phyloP scores from a whole-genome alignment of 1,284 basidiomycete species.

The Vanrija pseudolonga region DNA sequence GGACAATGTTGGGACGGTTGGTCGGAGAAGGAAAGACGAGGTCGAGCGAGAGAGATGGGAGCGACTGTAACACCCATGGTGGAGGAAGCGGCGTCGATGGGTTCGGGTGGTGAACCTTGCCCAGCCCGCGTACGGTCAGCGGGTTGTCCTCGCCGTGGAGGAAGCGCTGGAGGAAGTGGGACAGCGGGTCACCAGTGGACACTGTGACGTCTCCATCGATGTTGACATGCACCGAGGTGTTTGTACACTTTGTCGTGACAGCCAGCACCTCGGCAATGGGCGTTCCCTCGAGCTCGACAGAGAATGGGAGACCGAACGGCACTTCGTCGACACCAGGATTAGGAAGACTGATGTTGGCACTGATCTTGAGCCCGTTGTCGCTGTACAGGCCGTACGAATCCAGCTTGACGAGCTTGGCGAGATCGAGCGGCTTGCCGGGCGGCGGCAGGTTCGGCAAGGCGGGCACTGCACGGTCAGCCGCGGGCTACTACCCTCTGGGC shows the following conservation, averaged over 20 bases:
- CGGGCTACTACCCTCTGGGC: no score
- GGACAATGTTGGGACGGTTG: conserved; percentile 41
- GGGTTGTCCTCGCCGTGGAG: conserved; percentile 38
- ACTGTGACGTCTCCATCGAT: conserved; percentile 34
- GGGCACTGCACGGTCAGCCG: conserved; percentile 31
- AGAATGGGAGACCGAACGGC: conserved; percentile 41
- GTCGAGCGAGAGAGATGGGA: conserved; percentile 29
- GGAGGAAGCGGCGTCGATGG: conserved; percentile 22
- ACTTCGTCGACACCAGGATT: conserved; percentile 29
- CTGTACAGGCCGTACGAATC: conserved; percentile 34
- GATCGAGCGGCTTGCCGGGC: conserved; percentile 37
- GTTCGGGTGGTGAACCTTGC: conserved; percentile 12
- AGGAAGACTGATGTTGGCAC: conserved; percentile 33
- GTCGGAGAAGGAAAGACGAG: conserved; percentile 44
- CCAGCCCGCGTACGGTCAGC: conserved; percentile 36
- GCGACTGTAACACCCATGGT: conserved; percentile 29
- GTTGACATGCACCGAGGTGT: conserved; percentile 21
- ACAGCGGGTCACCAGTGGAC: conserved; percentile 22
- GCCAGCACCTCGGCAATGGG: conserved; percentile 40
- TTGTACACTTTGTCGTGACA: conserved; percentile 5
- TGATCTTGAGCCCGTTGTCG: conserved; percentile 24
- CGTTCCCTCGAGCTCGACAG: conserved; percentile 28
- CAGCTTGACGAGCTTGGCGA: conserved; percentile 38
- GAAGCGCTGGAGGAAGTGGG: conserved; percentile 37
- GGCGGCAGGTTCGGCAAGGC: conserved; percentile 37